Evolutionary conservation across 768 basidiomycete genomes (phyloP), one percentile per base, ranked within the genome.

Genomic region (Suillus bovinus): DNA sequence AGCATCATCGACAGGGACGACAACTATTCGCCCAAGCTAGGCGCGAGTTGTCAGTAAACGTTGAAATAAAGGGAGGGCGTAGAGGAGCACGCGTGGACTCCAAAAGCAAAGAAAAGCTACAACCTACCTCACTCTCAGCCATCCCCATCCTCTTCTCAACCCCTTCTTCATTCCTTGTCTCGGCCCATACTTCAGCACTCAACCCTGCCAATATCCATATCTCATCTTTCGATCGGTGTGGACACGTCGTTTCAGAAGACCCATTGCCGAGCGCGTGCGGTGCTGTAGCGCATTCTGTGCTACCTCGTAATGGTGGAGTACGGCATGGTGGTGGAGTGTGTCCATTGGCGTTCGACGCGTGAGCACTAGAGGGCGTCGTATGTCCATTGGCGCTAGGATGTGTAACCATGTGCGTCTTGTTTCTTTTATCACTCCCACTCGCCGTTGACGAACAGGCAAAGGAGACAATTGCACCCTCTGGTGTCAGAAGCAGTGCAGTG

Each of bases 131-230:
- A 71, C 87, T 87, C 63, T 93, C 90, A 4, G 86, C 87, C 86
- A 88, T 89, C 20, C 88, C 89, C 22, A 69, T 69, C 5, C 47
- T 65, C 10, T 33, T 42, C 22, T 27, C 47, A 22, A 31, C 58
- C 50, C 38, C 46, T 34, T 74, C 62, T 11, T 86, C 80, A 27
- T 83, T 86, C 63, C 79, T 81, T 31, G 86, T 89, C 74, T 93
- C 91, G 57, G 85, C 85, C 91, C 91, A 93, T 38, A 91, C 80
- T 72, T 92, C 90, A 11, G 85, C 84, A 46, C 85, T 84, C 34
- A 93, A 75, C 17, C 91, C 91, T 9, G 87, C 88, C 31, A 88
- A 77, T 47, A 92, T 83, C 59, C 88, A 84, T 52, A 92, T 81
- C 58, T 89, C 86, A 68, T 93, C 91, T 75, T 91, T 93, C 31